Evolutionary conservation across 768 basidiomycete genomes (phyloP).

Genomic region (Antrodiella citrinella): DNA sequence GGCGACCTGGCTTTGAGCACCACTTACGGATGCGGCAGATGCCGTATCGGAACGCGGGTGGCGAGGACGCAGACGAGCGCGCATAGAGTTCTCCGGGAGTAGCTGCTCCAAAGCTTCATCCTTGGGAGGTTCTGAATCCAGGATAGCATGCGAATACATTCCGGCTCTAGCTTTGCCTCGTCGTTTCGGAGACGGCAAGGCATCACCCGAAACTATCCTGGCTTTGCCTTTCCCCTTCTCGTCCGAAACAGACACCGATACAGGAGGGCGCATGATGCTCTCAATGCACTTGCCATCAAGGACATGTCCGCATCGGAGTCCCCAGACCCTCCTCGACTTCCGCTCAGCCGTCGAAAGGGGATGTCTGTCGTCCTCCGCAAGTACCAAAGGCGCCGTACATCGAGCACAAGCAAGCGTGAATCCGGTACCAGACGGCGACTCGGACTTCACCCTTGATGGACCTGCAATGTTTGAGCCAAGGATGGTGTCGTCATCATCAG

Average conservation of each 20-base stretch:
- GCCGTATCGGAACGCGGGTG: conserved; percentile 13
- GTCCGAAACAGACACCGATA: neutral
- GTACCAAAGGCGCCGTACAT: conserved; percentile 57
- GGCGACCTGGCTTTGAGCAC: conserved; percentile 6
- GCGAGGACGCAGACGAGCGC: conserved; percentile 51
- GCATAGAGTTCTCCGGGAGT: conserved; percentile 34
- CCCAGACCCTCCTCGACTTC: conserved; percentile 51
- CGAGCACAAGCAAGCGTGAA: conserved; percentile 57
- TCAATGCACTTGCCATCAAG: conserved; percentile 71
- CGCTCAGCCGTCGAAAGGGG: conserved; percentile 28
- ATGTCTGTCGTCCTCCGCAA: conserved; percentile 33
- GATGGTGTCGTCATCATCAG: conserved; percentile 32
- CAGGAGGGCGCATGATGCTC: conserved; percentile 41
- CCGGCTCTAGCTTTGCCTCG: conserved; percentile 24
- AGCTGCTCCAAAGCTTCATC: no score
- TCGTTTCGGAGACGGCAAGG: neutral
- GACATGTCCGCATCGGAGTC: conserved; percentile 68
- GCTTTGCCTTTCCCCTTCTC: conserved; percentile 36
- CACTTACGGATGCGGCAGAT: conserved; percentile 1
- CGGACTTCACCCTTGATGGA: conserved; percentile 9
- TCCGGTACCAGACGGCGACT: conserved; percentile 19
- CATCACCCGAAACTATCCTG: conserved; percentile 2
- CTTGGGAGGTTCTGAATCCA: no score
- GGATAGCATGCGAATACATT: no score
- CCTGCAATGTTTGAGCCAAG: conserved; percentile 13